These are phyloP conservation scores for Globisporangium emineosum DNA, from an alignment of 352 stramenopile species.

Conservation along the genomic window DNA sequence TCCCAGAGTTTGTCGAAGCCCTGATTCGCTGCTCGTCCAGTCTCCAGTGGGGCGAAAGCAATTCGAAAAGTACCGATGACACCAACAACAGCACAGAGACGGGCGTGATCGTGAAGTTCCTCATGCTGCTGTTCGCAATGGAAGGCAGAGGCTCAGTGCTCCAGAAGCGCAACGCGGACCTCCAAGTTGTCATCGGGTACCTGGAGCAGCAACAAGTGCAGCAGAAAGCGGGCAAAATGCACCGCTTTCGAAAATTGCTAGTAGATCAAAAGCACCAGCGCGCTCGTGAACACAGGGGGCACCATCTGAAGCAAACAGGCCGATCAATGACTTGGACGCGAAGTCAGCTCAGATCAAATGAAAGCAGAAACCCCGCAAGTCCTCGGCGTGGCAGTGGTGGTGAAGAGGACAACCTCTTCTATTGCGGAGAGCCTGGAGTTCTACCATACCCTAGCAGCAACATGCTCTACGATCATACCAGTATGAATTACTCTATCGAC, in stretches of 20 bases:
- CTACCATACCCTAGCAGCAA: background rate
- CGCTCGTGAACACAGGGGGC: background rate
- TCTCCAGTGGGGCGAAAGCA: slow-evolving; percentile 36
- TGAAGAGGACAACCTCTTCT: slow-evolving; percentile 4
- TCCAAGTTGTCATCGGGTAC: slow-evolving; percentile 49
- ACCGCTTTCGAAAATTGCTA: slow-evolving; percentile 45
- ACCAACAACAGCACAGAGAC: slow-evolving; percentile 16
- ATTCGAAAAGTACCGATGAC: background rate
- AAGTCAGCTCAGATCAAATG: background rate
- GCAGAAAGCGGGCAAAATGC: slow-evolving; percentile 35
- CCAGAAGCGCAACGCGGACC: slow-evolving; percentile 49
- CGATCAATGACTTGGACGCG: background rate
- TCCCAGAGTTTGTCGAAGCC: slow-evolving; percentile 64
- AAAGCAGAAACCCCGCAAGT: background rate
- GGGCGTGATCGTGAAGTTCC: slow-evolving; percentile 51
- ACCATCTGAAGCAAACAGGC: background rate
- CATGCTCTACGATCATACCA: background rate
- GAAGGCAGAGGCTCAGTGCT: slow-evolving; percentile 62
- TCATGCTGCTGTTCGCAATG: slow-evolving; percentile 80
- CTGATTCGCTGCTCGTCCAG: slow-evolving; percentile 44
- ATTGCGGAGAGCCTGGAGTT: background rate
- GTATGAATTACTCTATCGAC: background rate
- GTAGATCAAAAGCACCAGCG: slow-evolving; percentile 21
- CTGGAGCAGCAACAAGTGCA: slow-evolving; percentile 39
- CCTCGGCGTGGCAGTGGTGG: background rate